These are phyloP conservation scores for Cordyceps cateniannulata DNA, from an alignment of 2,329 filamentous ascomycete genomes.

Conservation along the genomic window DNA sequence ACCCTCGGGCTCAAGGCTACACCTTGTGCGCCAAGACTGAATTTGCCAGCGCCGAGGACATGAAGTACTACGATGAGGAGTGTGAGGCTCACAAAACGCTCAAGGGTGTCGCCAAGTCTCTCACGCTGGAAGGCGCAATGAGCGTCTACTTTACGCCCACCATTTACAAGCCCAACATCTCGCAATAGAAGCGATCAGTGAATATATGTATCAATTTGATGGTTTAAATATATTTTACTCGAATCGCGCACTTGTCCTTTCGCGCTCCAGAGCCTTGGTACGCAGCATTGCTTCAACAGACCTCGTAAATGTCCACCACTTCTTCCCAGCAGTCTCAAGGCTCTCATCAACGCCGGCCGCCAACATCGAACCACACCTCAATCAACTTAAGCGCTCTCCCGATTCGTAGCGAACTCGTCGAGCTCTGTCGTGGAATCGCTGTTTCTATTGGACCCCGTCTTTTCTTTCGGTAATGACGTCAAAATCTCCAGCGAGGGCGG, in stretches of 20 bases:
- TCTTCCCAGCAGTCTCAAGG: background rate
- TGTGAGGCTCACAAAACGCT: constrained; percentile 38
- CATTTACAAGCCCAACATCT: constrained; percentile 14
- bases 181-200: background rate
- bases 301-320: background rate
- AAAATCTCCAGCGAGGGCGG: constrained; percentile 31
- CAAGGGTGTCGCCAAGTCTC: constrained; percentile 28
- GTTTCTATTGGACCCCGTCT: constrained; percentile 23
- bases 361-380: background rate
- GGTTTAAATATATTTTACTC: background rate
- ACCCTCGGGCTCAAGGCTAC: constrained; percentile 58
- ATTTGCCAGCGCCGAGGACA: constrained; percentile 59
- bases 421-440: constrained; percentile 34
- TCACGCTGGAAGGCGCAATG: constrained; percentile 31
- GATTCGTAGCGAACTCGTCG: constrained; percentile 22
- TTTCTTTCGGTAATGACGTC: constrained; percentile 23
- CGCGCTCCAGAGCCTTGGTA: background rate
- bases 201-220: background rate
- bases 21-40: constrained; percentile 57
- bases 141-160: constrained; percentile 36
- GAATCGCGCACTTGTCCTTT: background rate
- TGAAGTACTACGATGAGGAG: constrained; percentile 61
- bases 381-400: background rate
- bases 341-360: background rate
- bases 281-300: background rate